These are phyloP conservation scores for Daldinia childiae DNA, from an alignment of 495 filamentous ascomycete genomes.

Conservation along the genomic window DNA sequence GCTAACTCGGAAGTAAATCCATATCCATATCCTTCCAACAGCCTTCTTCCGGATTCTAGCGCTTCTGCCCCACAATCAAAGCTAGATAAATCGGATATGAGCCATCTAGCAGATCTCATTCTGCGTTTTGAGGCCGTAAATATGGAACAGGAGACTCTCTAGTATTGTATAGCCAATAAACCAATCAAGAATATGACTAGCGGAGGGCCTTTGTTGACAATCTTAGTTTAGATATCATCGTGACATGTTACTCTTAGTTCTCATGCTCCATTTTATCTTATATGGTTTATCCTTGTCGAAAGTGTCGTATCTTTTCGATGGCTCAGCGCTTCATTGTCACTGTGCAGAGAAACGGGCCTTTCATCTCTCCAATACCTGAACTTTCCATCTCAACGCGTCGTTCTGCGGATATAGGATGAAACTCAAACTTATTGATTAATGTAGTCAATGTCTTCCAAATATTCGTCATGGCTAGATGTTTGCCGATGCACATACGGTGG, in stretches of 20 bases:
- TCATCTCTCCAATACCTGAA: conserved; percentile 2
- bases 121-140: neutral
- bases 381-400: neutral
- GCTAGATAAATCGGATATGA: conserved; percentile 1
- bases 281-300: neutral
- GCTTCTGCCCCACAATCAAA: neutral
- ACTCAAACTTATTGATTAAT: neutral
- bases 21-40: neutral
- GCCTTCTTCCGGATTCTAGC: neutral
- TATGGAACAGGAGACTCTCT: neutral
- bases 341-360: neutral
- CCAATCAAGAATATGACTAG: neutral
- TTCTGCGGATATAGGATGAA: neutral
- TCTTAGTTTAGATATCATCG: no score
- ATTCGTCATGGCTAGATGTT: conserved; percentile 2
- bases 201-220: no score
- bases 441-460: conserved; percentile 7
- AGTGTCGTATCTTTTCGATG: neutral
- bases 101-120: neutral
- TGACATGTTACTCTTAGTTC: no score
- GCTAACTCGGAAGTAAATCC: neutral
- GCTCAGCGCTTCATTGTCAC: neutral
- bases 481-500: conserved; percentile 4
- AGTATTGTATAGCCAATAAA: neutral
- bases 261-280: neutral